These are phyloP conservation scores for Plenodomus biglobosus DNA, from an alignment of 2,329 filamentous ascomycete species.

Conservation along the genomic window DNA sequence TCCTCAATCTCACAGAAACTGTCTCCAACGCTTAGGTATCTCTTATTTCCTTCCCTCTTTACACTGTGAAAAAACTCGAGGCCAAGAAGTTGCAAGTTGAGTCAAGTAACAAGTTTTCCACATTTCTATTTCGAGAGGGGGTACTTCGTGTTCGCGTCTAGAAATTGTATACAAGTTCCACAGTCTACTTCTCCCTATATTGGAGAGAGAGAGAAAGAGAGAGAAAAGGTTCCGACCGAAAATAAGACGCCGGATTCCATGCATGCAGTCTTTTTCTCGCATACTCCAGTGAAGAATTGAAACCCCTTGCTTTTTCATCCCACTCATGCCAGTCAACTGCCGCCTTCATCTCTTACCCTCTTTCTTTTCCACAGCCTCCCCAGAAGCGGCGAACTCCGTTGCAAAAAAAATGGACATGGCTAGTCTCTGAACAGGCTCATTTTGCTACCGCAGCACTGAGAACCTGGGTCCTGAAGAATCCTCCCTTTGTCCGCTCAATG, in stretches of 20 bases:
- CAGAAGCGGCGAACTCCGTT: conserved; percentile 9
- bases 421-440: conserved; percentile 30
- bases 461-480: conserved; percentile 97
- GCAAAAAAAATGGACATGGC: not conserved
- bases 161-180: not conserved
- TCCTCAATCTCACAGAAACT: too few species aligned
- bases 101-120: not conserved
- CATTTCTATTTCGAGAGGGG: not conserved
- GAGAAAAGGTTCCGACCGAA: not conserved
- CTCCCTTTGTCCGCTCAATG: conserved; percentile 98
- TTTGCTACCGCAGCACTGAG: conserved; percentile 63
- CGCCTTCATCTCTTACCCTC: not conserved
- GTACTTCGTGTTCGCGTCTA: not conserved
- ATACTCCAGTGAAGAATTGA: not conserved
- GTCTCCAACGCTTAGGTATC: too few species aligned
- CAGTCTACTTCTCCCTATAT: not conserved
- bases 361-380: conserved; percentile 3
- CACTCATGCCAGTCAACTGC: not conserved
- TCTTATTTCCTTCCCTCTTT: too few species aligned
- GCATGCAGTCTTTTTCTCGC: not conserved
- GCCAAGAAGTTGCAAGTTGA: too few species aligned
- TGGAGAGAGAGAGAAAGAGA: too few species aligned
- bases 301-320: not conserved
- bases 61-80: too few species aligned
- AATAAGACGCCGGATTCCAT: not conserved